These are phyloP conservation scores for Boletus speciosus DNA, from an alignment of 768 basidiomycete species.

Conservation along the genomic window DNA sequence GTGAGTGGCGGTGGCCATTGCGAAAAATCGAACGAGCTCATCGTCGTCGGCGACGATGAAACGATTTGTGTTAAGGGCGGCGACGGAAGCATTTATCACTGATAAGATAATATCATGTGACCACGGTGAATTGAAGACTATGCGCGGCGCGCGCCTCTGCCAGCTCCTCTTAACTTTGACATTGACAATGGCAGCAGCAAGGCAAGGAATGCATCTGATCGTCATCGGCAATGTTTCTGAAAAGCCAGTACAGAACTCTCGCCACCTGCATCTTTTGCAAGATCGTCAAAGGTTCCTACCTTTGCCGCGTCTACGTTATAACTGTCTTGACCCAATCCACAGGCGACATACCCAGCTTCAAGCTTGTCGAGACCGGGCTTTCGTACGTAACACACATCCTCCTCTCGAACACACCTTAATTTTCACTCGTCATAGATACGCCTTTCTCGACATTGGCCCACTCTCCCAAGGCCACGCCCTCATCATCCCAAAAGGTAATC, in stretches of 20 bases:
- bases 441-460: constrained; percentile 93
- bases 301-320: background rate
- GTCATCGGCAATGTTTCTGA: background rate
- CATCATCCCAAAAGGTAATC: constrained; percentile 86
- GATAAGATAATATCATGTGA: constrained; percentile 4
- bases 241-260: constrained; percentile 40
- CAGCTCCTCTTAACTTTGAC: background rate
- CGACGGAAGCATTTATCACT: background rate
- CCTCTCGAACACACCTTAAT: no score
- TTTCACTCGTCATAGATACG: constrained; percentile 43
- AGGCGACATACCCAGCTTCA: constrained; percentile 91
- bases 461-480: constrained; percentile 88
- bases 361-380: constrained; percentile 72
- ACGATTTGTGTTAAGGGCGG: background rate
- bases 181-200: constrained; percentile 17
- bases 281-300: constrained; percentile 74
- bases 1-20: constrained; percentile 76
- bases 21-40: constrained; percentile 43
- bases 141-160: no score
- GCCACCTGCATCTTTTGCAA: constrained; percentile 88
- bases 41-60: constrained; percentile 2
- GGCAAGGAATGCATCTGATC: constrained; percentile 6
- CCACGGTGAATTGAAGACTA: no score
- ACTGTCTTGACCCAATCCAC: background rate
- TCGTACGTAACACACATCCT: constrained; percentile 45